A percentile compares a stretch with the other conserved stretches of the same genome.
These are phyloP conservation scores for Giardia muris DNA, from an alignment of 208 protist species.

Conservation along the genomic window DNA sequence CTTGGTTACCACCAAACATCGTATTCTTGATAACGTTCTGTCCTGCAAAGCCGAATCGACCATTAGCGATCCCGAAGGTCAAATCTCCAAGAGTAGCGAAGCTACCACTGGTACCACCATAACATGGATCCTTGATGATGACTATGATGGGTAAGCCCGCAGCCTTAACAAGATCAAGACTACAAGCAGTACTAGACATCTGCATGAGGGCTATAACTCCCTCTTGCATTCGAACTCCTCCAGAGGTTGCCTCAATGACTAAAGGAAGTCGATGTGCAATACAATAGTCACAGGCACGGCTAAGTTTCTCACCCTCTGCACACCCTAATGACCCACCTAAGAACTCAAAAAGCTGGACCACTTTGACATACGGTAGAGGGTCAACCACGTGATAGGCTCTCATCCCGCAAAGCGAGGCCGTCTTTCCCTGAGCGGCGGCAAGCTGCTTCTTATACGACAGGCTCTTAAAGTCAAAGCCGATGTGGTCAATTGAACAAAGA, in stretches of 20 bases:
- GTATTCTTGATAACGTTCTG: slow-evolving; percentile 46
- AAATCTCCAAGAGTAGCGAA: slow-evolving; percentile 49
- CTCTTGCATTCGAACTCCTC: slow-evolving; percentile 50
- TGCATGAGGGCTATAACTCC: slow-evolving; percentile 47
- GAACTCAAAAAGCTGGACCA: background rate
- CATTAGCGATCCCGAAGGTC: slow-evolving; percentile 42
- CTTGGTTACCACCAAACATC: slow-evolving; percentile 45
- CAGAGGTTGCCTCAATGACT: slow-evolving; percentile 39
- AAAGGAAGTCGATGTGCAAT: slow-evolving; percentile 37
- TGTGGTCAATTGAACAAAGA: slow-evolving; percentile 2
- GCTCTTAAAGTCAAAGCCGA: background rate
- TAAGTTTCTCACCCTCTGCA: slow-evolving; percentile 47
- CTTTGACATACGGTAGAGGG: background rate
- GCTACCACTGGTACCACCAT: slow-evolving; percentile 44
- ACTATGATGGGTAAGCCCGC: slow-evolving; percentile 40
- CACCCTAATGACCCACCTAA: slow-evolving; percentile 40
- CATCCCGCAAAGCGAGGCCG: background rate
- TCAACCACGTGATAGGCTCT: background rate
- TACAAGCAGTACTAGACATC: slow-evolving; percentile 42
- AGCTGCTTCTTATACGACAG: slow-evolving; percentile 3
- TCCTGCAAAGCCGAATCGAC: slow-evolving; percentile 45
- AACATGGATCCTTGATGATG: slow-evolving; percentile 45
- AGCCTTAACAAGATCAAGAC: background rate
- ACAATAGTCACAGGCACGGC: slow-evolving; percentile 42
- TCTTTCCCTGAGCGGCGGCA: background rate